Evolutionary conservation across 2,329 filamentous ascomycete species (phyloP), one percentile per base, ranked within the genome.

Genomic region (Cercospora citrullina): DNA sequence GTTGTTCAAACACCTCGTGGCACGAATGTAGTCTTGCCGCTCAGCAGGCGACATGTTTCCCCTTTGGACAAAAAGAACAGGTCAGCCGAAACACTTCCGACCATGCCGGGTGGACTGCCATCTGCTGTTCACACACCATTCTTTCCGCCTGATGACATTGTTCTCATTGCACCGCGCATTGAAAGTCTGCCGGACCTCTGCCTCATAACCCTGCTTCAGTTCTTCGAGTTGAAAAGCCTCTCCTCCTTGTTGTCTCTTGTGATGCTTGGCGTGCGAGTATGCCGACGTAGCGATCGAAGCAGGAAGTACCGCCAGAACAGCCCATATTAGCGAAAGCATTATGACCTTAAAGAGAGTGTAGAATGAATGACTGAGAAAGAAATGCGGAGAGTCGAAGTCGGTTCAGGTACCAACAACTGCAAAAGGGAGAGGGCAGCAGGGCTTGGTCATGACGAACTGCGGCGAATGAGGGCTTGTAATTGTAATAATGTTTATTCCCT

Each of bases 11-110:
- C 75, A 77, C 57, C 69, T 66, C 28, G 73, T 69, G 2, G 75
- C 74, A 36, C 68, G 36, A 63, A 73, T 77, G 51, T 73, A 77
- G 26, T 68, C 68, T 28, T 67, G 71, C 60, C 74, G 72, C 58
- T 74, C 68, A 1, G 64, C 53, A 5, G 70, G 65, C 67, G 74
- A 14, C 68, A 74, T 26, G 71, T 72, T 33, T 69, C 72, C 60
- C 74, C 70, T 64, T 8, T 3, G 6, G 39, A 45, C 16, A 26
- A 5, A 14, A 16, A 39, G 3, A 23, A 28, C 12, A 53, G 12
- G 48, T 53, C 21, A 53, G 48, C 36, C 18, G 28, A 14, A 2
- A 51, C 10, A 23, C 9, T 12, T 2, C 45, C 18, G 21, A 14
- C 18, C 0, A 53, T 3, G 21, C 12, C 12, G 18, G 1, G 4